A percentile compares a stretch with the other conserved stretches of the same genome.
These are phyloP conservation scores for Rubia balearica DNA, from an alignment of 305 asterid genomes.

Conservation along the genomic window DNA sequence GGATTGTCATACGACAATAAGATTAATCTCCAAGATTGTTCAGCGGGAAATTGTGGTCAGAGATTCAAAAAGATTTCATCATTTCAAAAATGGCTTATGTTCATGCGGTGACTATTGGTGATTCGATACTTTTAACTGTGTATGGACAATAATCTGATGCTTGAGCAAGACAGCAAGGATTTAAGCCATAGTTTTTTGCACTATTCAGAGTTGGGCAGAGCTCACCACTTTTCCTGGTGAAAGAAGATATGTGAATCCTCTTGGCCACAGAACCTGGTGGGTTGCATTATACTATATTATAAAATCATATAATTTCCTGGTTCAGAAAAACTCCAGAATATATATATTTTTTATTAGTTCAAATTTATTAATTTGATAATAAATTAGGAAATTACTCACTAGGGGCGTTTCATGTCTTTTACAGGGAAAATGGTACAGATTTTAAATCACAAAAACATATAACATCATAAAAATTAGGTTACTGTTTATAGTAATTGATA, in stretches of 20 bases:
- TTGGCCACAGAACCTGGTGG: neutral
- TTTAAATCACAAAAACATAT: too few relatives aligned
- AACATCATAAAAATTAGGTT: too few relatives aligned
- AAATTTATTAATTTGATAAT: too few relatives aligned
- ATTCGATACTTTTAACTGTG: neutral
- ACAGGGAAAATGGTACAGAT: too few relatives aligned
- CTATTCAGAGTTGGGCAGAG: too few relatives aligned
- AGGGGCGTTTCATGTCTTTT: too few relatives aligned
- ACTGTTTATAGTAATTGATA: too few relatives aligned
- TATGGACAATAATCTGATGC: neutral
- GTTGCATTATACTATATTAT: neutral
- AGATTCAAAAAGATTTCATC: constrained; percentile 12
- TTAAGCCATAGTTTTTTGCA: too few relatives aligned
- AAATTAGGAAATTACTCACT: too few relatives aligned
- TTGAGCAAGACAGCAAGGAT: neutral
- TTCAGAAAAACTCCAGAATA: neutral
- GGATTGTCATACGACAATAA: constrained; percentile 6
- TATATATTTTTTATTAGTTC: neutral
- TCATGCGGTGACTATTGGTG: constrained; percentile 11
- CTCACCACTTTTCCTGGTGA: neutral
- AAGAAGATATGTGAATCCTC: neutral
- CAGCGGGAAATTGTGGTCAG: constrained; percentile 9
- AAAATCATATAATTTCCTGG: neutral
- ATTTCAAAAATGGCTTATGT: constrained; percentile 7
- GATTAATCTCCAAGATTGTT: constrained; percentile 11